Evolutionary conservation across 2,329 filamentous ascomycete genomes (phyloP), one percentile per base, ranked within the genome.

Genomic region (Septoria petroselini): DNA sequence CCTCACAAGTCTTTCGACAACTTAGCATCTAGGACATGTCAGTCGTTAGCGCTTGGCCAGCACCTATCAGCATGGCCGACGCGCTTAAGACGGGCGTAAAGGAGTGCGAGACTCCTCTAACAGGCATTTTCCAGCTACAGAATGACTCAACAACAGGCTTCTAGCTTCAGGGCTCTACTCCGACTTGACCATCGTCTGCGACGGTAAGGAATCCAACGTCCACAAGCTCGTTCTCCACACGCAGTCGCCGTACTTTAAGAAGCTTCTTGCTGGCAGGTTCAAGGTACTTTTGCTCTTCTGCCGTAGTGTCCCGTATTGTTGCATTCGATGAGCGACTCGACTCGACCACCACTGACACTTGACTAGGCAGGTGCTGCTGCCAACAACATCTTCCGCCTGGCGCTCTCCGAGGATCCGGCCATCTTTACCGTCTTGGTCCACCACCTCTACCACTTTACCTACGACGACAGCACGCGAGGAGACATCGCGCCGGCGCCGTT

Each of bases 121-220:
- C 23, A 27, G 5, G 23, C 5, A 27, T 27, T 27, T 9, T 27
- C 9, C n/a, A n/a, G n/a, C n/a, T n/a, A n/a, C n/a, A n/a, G n/a
- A n/a, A n/a, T n/a, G n/a, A n/a, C n/a, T n/a, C n/a, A n/a, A n/a
- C n/a, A n/a, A n/a, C n/a, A 27, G 23, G 23, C 30, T 33, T 12
- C 30, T 33, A 12, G 14, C 11, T 15, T 6, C 41, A 9, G 30
- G 41, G 2, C 18, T 35, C 7, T 73, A 70, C 58, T 72, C 71
- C 51, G 72, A 74, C 60, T 63, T 74, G 52, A 73, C 69, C 49
- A 65, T 74, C 57, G 58, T 63, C 34, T 72, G 67, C 62, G 65
- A 68, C 41, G 58, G 50, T 38, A 66, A 65, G 62, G 63, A 60
- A 58, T 74, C 70, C 60, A 61, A 59, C 25, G 70, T 73, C 6